phyloP scores from a whole-genome alignment of 352 stramenopile genomes.

The Globisporangium lucens region DNA sequence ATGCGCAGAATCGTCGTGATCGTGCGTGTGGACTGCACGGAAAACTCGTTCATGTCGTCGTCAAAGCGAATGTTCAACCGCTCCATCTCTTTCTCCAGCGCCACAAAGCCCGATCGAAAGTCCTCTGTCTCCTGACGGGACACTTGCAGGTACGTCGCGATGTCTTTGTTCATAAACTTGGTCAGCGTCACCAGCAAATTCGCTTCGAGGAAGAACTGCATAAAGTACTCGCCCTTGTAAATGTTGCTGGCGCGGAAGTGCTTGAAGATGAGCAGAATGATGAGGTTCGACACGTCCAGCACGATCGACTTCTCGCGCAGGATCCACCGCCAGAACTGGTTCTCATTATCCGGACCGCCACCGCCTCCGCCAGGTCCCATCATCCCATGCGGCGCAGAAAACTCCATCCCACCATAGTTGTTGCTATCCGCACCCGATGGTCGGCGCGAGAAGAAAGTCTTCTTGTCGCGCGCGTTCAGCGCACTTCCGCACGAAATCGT shows the following conservation, averaged over 20 bases:
- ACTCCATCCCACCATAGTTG: conserved; percentile 34
- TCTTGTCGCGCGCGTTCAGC: conserved; percentile 74
- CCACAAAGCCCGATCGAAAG: conserved; percentile 47
- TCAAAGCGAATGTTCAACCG: conserved; percentile 58
- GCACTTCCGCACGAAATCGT: conserved; percentile 63
- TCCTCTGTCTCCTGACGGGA: conserved; percentile 54
- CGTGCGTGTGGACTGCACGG: conserved; percentile 61
- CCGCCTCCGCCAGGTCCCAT: not conserved
- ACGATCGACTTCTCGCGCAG: conserved; percentile 78
- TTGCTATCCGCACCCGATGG: conserved; percentile 48
- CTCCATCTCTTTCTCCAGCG: conserved; percentile 57
- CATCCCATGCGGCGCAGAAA: conserved; percentile 29
- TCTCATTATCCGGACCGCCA: conserved; percentile 41
- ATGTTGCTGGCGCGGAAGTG: conserved; percentile 69
- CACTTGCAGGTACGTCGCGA: conserved; percentile 75
- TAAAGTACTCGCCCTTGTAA: conserved; percentile 78
- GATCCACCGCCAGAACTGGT: conserved; percentile 81
- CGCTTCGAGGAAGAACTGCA: conserved; percentile 78
- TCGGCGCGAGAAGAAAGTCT: conserved; percentile 70
- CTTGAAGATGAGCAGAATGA: conserved; percentile 72
- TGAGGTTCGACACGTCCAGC: conserved; percentile 62
- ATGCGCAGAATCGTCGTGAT: conserved; percentile 77
- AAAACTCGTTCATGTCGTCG: conserved; percentile 70
- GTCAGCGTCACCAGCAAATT: conserved; percentile 69
- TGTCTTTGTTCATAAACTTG: conserved; percentile 88